Base-by-base conservation (phyloP, 208 protist genomes). In the Trypanosoma congolense region DNA sequence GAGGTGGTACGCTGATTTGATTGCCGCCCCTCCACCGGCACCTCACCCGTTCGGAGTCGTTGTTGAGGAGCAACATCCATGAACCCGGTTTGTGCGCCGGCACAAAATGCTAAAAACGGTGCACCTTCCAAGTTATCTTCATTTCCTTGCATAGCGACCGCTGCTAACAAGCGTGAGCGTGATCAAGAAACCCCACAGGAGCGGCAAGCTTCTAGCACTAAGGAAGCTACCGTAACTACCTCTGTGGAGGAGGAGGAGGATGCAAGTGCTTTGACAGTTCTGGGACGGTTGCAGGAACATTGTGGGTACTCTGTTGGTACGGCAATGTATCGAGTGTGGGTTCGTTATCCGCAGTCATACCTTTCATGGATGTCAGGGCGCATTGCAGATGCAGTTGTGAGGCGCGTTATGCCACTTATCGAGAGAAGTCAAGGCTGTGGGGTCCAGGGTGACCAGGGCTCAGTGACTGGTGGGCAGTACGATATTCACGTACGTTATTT, bases 401-500 rank as follows among this genome's bases (percentile, higher is more conserved):
- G 36, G 35, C 35, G 57, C 24, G 61, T 38, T 2, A 22, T 67
- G 38, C 61, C 61, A 8, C 26, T 40, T 25, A 0, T 67, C 29
- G 33, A 33, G 2, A 16, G 45, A 12, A 26, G 42, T 6, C 28
- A 24, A 25, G 42, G n/a, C 6, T 25, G 21, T 19, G n/a, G 42
- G 9, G 9, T 33, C 12, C 24, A 31, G 3, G 16, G 45, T 25
- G 33, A 52, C 6, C 35, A 24, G 9, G 42, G 42, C 8, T 22
- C 0, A 6, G n/a, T 9, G 12, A 9, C 30, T 16, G 66, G 26
- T 18, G 25, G 3, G 25, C 31, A 31, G 16, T 77, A 66, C 19
- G 77, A 83, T 33, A 62, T 92, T 4, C 83, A 91, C 46, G 84
- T 92, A 46, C 77, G 83, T 53, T 74, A 83, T 24, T 65, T 74